Base-by-base conservation (phyloP, 1,139 yeast species). In the Nakaseomyces nivariensis region DNA sequence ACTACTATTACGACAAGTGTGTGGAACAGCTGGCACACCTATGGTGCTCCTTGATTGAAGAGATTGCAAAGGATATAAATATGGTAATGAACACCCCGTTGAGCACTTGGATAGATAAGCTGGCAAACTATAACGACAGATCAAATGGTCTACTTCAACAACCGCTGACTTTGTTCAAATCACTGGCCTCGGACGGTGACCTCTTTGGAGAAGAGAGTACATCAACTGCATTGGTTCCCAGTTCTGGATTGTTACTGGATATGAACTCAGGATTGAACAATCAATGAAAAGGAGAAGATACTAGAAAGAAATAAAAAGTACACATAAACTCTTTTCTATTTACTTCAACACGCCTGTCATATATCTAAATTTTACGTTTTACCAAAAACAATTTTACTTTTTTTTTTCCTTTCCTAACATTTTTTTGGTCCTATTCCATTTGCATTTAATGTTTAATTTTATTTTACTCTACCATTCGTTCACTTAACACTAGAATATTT, bases 1-100 rank as follows among this genome's bases (percentile, higher is more conserved):
- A 84, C 65, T 84, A 85, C 62, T 84, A 82, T 58, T 78, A 78
- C 58, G 72, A 73, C 55, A 73, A 83, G 62, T 92, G 95, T 38
- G 81, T 83, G 63, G 95, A 87, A 58, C 95, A 88, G 65, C 71
- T 92, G 25, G 78, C 86, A 34, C 77, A 79, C 52, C 86, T 94
- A 11, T 87, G 96, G 87, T 70, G 78, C 49, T 75, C 82, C 36
- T 77, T 80, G 11, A 72, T 88, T 49, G 71, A 71, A 51, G 67
- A 69, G 47, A 66, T 67, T 43, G 68, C 72, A 48, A 71, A 70
- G 48, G 64, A 71, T 42, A 58, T 70, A 37, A 49, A 67, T 3
- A 65, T 78, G 43, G 72, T 75, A 45, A 73, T 75, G 53, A 49
- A 54, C 26, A 47, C 54, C n/a, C 48, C 54, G 34, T 51, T 56